Percentiles rank a stretch among this genome's conserved stretches.
Conservation (phyloP, 371 early-diverging fungal genomes). For the Pancytospora philotis region DNA sequence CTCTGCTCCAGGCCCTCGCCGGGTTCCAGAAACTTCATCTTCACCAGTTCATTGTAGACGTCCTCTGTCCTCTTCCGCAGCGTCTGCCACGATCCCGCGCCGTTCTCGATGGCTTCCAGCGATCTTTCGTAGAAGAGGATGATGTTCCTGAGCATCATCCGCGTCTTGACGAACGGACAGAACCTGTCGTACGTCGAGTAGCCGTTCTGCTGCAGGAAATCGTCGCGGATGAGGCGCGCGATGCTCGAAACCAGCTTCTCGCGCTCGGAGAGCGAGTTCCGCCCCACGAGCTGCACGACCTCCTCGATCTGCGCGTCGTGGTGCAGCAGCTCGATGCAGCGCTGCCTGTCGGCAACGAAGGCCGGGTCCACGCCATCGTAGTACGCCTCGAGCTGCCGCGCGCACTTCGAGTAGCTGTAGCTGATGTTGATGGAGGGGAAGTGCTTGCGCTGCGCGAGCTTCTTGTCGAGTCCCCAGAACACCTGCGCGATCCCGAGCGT, state of each 20-base stretch:
- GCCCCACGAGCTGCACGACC: slow-evolving; percentile 98
- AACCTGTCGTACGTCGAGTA: slow-evolving; percentile 95
- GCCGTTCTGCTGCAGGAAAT: slow-evolving; percentile 99
- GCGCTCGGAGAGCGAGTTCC: slow-evolving; percentile 85
- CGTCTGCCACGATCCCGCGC: slow-evolving; percentile 70
- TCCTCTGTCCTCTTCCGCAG: slow-evolving; percentile 83
- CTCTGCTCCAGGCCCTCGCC: slow-evolving; percentile 18
- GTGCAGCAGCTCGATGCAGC: slow-evolving; percentile 92
- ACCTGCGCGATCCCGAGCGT: slow-evolving; percentile 98
- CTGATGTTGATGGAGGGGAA: slow-evolving; percentile 99
- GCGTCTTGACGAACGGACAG: slow-evolving; percentile 98
- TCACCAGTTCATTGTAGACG: slow-evolving; percentile 80
- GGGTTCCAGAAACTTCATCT: slow-evolving; percentile 81
- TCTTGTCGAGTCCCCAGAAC: slow-evolving; percentile 99
- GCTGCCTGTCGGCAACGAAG: slow-evolving; percentile 75
- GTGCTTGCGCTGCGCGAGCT: slow-evolving; percentile 98
- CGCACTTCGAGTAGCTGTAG: slow-evolving; percentile 92
- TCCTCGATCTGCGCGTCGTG: slow-evolving; percentile 93
- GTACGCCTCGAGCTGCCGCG: slow-evolving; percentile 81
- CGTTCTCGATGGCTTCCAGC: slow-evolving; percentile 53
- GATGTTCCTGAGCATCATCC: slow-evolving; percentile 92
- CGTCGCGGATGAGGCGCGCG: slow-evolving; percentile 95
- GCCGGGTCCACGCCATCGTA: slow-evolving; percentile 85
- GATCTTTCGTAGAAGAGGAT: slow-evolving; percentile 85
- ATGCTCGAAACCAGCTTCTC: slow-evolving; percentile 97